Conservation (phyloP, 495 filamentous ascomycete genomes). For the Hyaloscypha bicolor region DNA sequence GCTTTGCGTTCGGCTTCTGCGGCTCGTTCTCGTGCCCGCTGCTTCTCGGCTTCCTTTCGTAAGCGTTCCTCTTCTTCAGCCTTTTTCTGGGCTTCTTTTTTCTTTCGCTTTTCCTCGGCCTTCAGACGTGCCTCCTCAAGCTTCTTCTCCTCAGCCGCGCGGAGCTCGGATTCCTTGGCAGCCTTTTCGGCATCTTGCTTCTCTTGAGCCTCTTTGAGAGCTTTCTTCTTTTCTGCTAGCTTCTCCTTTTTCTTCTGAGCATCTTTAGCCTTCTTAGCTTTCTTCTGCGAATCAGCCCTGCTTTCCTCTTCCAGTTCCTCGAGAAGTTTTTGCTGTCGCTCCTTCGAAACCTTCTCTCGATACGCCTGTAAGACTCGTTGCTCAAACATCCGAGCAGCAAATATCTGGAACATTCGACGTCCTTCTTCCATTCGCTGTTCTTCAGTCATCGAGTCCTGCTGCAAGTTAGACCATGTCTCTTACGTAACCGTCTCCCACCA, state of each 20-base stretch:
- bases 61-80: constrained; percentile 84
- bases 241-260: constrained; percentile 93
- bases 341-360: constrained; percentile 89
- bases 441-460: constrained; percentile 92
- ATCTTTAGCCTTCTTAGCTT: constrained; percentile 91
- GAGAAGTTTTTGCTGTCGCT: constrained; percentile 88
- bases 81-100: constrained; percentile 89
- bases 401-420: constrained; percentile 98
- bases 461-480: constrained; percentile 34
- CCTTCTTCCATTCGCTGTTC: constrained; percentile 99
- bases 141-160: constrained; percentile 77
- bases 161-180: constrained; percentile 80
- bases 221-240: constrained; percentile 79
- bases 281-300: constrained; percentile 69
- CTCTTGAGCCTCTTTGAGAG: constrained; percentile 87
- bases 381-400: constrained; percentile 98
- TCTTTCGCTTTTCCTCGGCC: constrained; percentile 88
- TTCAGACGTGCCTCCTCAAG: constrained; percentile 76
- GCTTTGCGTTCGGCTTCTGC: constrained; percentile 74
- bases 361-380: constrained; percentile 97
- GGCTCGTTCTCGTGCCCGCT: constrained; percentile 76
- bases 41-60: constrained; percentile 78
- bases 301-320: constrained; percentile 89
- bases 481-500: constrained; percentile 27
- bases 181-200: constrained; percentile 85